Evolutionary conservation across 805 yeast species (phyloP).

Genomic region (Candida yuanshanica): DNA sequence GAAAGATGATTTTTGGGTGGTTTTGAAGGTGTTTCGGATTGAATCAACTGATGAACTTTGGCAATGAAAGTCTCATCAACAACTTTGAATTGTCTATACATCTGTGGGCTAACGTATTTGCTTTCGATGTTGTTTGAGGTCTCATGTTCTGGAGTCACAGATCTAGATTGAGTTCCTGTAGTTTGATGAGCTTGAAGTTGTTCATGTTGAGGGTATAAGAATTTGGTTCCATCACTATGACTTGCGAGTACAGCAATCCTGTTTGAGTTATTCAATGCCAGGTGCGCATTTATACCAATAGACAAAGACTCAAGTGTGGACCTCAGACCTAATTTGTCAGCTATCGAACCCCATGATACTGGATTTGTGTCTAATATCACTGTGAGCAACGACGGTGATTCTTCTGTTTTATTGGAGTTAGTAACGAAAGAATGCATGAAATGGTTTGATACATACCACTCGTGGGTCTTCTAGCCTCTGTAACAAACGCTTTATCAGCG

Average conservation of each 20-base stretch:
- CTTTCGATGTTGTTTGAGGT: constrained; percentile 7
- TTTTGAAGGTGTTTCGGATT: constrained; percentile 20
- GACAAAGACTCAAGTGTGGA: constrained; percentile 55
- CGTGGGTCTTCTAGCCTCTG: constrained; percentile 20
- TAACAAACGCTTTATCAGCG: constrained; percentile 48
- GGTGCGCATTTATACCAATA: constrained; percentile 80
- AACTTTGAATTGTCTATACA: constrained; percentile 80
- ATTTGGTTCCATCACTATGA: constrained; percentile 61
- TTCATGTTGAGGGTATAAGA: constrained; percentile 55
- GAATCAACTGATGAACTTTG: constrained; percentile 42
- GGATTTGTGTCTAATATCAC: constrained; percentile 79
- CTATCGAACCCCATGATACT: constrained; percentile 34
- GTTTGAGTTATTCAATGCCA: constrained; percentile 79
- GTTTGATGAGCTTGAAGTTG: constrained; percentile 2
- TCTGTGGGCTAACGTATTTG: constrained; percentile 44
- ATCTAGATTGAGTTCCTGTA: constrained; percentile 16
- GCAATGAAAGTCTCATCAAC: constrained; percentile 70
- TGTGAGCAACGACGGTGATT: constrained; percentile 72
- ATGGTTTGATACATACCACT: constrained; percentile 26
- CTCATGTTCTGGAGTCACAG: constrained; percentile 12
- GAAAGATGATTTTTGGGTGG: constrained; percentile 49
- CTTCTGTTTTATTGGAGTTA: constrained; percentile 33
- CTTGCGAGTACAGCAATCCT: constrained; percentile 77
- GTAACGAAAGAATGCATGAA: neutral
- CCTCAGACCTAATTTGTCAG: constrained; percentile 24